Conservation (phyloP, 371 early-diverging fungal genomes). For the Syncephalastrum racemosum region DNA sequence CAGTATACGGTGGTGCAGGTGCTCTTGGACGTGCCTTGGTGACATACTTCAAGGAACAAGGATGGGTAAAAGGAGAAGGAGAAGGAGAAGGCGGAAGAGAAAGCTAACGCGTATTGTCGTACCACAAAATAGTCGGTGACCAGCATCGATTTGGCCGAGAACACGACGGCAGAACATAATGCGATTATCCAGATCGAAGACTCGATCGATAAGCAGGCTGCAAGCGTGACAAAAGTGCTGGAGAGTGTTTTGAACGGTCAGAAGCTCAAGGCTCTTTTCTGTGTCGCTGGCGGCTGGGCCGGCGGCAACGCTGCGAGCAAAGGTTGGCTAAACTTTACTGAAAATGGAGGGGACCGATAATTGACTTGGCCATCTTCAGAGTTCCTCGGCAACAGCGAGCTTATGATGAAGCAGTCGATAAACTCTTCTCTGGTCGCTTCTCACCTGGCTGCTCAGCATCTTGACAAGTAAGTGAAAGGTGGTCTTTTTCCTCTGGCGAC, state of each 20-base stretch:
- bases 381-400: constrained; percentile 68
- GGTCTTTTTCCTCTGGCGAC: not conserved
- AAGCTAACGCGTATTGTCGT: not conserved
- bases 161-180: constrained; percentile 73
- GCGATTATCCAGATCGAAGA: constrained; percentile 52
- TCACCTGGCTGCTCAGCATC: constrained; percentile 72
- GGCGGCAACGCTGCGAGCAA: constrained; percentile 84
- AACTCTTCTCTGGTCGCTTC: constrained; percentile 83
- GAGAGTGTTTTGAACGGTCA: constrained; percentile 29
- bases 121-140: constrained; percentile 61
- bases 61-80: constrained; percentile 59
- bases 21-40: constrained; percentile 85
- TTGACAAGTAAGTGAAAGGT: constrained; percentile 77
- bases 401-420: constrained; percentile 83
- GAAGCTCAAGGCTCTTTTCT: constrained; percentile 82
- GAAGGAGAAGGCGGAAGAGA: not conserved
- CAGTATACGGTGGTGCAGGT: constrained; percentile 92
- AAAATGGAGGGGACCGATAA: not conserved
- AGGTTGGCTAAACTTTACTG: constrained; percentile 38
- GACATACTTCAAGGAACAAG: constrained; percentile 63
- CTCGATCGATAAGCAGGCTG: constrained; percentile 62
- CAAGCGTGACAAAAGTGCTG: constrained; percentile 44
- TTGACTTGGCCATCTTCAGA: constrained; percentile 32
- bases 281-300: constrained; percentile 97
- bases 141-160: constrained; percentile 76